These are phyloP conservation scores for Elsinoe ampelina DNA, from an alignment of 2,329 filamentous ascomycete genomes.

Conservation along the genomic window DNA sequence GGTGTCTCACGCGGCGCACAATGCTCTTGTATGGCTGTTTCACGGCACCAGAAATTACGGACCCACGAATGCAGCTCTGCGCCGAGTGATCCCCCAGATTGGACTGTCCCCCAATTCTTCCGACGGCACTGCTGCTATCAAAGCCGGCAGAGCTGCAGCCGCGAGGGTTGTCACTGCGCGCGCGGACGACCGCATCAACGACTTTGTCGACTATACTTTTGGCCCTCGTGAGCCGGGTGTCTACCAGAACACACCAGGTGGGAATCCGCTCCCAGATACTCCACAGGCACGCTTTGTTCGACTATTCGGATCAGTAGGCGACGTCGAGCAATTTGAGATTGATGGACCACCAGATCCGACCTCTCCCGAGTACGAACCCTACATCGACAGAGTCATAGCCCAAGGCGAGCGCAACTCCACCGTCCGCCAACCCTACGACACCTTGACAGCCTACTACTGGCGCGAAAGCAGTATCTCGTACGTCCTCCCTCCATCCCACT, in stretches of 20 bases:
- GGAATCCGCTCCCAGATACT: slow-evolving; percentile 21
- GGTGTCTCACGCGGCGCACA: slow-evolving; percentile 25
- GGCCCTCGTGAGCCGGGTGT: slow-evolving; percentile 19
- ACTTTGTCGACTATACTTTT: slow-evolving; percentile 21
- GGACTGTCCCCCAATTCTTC: slow-evolving; percentile 19
- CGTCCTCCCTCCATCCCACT: neutral
- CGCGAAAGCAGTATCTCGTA: slow-evolving; percentile 21
- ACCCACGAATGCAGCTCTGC: slow-evolving; percentile 20
- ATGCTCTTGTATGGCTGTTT: slow-evolving; percentile 23
- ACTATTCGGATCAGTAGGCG: slow-evolving; percentile 21
- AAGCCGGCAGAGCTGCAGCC: slow-evolving; percentile 20
- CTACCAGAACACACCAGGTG: slow-evolving; percentile 23
- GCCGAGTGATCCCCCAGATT: slow-evolving; percentile 19
- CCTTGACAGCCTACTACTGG: slow-evolving; percentile 24
- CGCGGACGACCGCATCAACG: slow-evolving; percentile 21
- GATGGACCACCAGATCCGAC: slow-evolving; percentile 20
- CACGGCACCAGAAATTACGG: slow-evolving; percentile 24
- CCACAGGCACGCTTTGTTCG: slow-evolving; percentile 23
- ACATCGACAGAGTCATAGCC: slow-evolving; percentile 20
- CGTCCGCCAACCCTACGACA: slow-evolving; percentile 21
- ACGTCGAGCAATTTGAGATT: slow-evolving; percentile 21
- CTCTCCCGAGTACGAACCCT: slow-evolving; percentile 20
- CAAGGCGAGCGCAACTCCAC: slow-evolving; percentile 23
- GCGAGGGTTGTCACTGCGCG: slow-evolving; percentile 19
- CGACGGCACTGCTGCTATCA: slow-evolving; percentile 17